phyloP scores from a whole-genome alignment of 148 eudicot species.

The Mesembryanthemum crystallinum region DNA sequence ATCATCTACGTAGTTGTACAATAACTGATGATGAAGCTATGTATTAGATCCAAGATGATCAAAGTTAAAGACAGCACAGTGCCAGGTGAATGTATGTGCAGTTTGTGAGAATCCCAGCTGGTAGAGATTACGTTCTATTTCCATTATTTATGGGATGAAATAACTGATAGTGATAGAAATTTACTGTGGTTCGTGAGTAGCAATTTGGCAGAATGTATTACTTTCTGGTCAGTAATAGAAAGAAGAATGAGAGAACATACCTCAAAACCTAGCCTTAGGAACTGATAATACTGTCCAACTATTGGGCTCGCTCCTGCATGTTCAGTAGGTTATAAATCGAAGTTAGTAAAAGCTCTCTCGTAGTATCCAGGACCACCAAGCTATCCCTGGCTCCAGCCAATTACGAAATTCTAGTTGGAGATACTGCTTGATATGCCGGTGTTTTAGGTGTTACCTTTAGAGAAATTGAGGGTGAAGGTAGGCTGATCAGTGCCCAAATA shows the following conservation, averaged over 20 bases:
- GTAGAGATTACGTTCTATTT: no score
- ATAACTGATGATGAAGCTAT: neutral
- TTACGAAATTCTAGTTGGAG: neutral
- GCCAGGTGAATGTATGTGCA: neutral
- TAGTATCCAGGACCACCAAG: neutral
- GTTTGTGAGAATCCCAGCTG: neutral
- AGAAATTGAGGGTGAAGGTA: slow-evolving; percentile 53
- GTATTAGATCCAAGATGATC: neutral
- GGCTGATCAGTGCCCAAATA: slow-evolving; percentile 52
- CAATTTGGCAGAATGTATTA: neutral
- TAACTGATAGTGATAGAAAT: neutral
- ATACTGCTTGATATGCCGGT: neutral
- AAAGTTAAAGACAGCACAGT: neutral
- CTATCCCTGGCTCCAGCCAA: no score
- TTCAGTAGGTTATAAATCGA: neutral
- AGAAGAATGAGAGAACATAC: slow-evolving; percentile 16
- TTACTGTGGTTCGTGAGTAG: no score
- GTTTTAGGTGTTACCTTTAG: slow-evolving; percentile 37
- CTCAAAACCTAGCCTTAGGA: slow-evolving; percentile 42
- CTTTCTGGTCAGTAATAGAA: neutral
- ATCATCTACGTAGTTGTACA: neutral
- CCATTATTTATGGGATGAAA: no score
- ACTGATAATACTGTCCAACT: slow-evolving; percentile 50
- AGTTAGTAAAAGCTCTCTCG: neutral
- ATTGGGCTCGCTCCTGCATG: slow-evolving; percentile 49